Percentiles rank a stretch among this genome's conserved stretches.
Evolutionary conservation across 2,329 filamentous ascomycete genomes (phyloP).

Genomic region (Annulohypoxylon truncatum): DNA sequence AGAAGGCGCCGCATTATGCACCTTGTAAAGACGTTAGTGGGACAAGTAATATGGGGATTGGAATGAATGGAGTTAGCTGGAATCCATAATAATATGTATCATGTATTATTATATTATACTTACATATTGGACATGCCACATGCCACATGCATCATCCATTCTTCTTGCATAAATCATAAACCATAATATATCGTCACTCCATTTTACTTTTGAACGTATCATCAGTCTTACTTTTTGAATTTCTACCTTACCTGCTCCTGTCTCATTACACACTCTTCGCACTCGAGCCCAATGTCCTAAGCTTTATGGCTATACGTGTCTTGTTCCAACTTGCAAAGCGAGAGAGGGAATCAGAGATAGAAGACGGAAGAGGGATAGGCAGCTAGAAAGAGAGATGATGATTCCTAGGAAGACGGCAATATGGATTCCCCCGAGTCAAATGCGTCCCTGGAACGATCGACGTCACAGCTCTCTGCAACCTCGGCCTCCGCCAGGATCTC

Average conservation of each 20-base stretch:
- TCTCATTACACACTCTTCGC: background rate
- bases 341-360: background rate
- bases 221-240: background rate
- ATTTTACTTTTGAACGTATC: background rate
- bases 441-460: slow-evolving; percentile 49
- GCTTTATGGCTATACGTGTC: background rate
- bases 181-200: slow-evolving; percentile 6
- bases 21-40: too few species aligned
- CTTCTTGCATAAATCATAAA: slow-evolving; percentile 26
- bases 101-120: background rate
- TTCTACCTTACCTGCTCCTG: background rate
- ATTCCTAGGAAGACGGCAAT: slow-evolving; percentile 38
- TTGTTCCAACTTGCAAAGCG: background rate
- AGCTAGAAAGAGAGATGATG: slow-evolving; percentile 27
- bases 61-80: slow-evolving; percentile 7
- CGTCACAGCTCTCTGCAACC: slow-evolving; percentile 48
- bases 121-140: slow-evolving; percentile 11
- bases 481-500: slow-evolving; percentile 44
- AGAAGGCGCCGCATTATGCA: background rate
- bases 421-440: slow-evolving; percentile 48
- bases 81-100: slow-evolving; percentile 14
- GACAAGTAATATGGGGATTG: slow-evolving; percentile 5
- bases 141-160: slow-evolving; percentile 5
- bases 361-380: background rate
- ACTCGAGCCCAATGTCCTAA: background rate